phyloP scores from a whole-genome alignment of 2,329 filamentous ascomycete species.

The Arthrobotrys entomopaga region DNA sequence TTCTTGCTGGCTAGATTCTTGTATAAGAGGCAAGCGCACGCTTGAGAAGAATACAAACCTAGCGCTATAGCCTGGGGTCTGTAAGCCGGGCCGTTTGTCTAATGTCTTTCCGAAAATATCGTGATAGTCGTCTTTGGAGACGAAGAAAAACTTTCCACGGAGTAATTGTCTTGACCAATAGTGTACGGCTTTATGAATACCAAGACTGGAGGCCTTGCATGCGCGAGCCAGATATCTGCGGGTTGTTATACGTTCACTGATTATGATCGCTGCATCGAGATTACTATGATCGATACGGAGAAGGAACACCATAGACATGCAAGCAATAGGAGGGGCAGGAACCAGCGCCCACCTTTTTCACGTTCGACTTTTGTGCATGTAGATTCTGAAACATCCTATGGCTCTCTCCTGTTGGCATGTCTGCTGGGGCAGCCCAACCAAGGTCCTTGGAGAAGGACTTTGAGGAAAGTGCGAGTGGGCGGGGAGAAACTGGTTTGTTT shows the following conservation, averaged over 20 bases:
- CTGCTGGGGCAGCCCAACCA: slow-evolving; percentile 5
- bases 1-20: slow-evolving; percentile 23
- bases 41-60: too few species aligned
- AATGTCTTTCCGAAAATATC: too few species aligned
- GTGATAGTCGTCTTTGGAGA: slow-evolving; percentile 14
- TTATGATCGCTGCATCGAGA: too few species aligned
- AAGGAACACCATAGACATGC: not conserved
- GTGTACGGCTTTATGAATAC: slow-evolving; percentile 19
- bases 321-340: not conserved
- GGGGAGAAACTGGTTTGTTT: slow-evolving; percentile 11
- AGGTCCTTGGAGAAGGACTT: slow-evolving; percentile 4
- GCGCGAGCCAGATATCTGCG: slow-evolving; percentile 47
- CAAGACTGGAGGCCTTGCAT: slow-evolving; percentile 34
- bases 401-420: slow-evolving; percentile 6
- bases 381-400: not conserved
- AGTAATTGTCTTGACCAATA: slow-evolving; percentile 33
- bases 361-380: not conserved
- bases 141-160: slow-evolving; percentile 35
- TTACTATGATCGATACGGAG: slow-evolving; percentile 10
- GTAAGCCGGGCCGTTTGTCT: too few species aligned
- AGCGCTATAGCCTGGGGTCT: too few species aligned
- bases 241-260: slow-evolving; percentile 25
- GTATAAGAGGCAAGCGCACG: slow-evolving; percentile 31
- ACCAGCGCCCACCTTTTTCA: not conserved
- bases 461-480: slow-evolving; percentile 19